phyloP scores from a whole-genome alignment of 1,284 basidiomycete genomes.

The Tilletia horrida region DNA sequence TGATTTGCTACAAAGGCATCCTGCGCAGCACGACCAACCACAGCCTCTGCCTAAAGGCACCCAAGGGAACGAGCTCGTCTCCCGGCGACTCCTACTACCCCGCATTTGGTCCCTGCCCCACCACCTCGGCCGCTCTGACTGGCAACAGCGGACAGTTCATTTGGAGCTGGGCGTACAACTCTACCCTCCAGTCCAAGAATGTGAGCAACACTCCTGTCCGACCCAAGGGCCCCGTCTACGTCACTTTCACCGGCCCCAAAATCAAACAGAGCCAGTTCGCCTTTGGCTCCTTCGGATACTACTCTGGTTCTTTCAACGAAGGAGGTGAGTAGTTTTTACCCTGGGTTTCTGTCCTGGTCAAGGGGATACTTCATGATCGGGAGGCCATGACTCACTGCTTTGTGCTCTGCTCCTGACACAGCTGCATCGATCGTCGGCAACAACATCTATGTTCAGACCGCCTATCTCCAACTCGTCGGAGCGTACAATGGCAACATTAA shows the following conservation, averaged over 20 bases:
- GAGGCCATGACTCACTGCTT: neutral
- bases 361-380: too few relatives aligned
- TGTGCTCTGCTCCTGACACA: neutral
- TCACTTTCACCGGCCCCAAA: slow-evolving; percentile 6
- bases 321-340: neutral
- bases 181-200: neutral
- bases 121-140: neutral
- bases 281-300: neutral
- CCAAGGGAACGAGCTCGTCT: neutral
- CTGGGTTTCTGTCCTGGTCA: neutral
- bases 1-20: too few relatives aligned
- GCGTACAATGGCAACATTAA: neutral
- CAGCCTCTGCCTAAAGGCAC: neutral
- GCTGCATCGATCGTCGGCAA: neutral
- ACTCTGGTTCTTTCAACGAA: neutral
- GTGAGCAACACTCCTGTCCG: neutral
- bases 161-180: slow-evolving; percentile 7
- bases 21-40: slow-evolving; percentile 1
- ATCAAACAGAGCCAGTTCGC: slow-evolving; percentile 1
- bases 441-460: neutral
- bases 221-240: slow-evolving; percentile 8
- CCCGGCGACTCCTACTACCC: slow-evolving; percentile 4
- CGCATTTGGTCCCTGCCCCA: neutral
- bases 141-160: slow-evolving; percentile 9
- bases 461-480: neutral